A percentile compares a stretch with the other conserved stretches of the same genome.
phyloP scores from a whole-genome alignment of 1,139 yeast species.

The Kodamaea sp. region DNA sequence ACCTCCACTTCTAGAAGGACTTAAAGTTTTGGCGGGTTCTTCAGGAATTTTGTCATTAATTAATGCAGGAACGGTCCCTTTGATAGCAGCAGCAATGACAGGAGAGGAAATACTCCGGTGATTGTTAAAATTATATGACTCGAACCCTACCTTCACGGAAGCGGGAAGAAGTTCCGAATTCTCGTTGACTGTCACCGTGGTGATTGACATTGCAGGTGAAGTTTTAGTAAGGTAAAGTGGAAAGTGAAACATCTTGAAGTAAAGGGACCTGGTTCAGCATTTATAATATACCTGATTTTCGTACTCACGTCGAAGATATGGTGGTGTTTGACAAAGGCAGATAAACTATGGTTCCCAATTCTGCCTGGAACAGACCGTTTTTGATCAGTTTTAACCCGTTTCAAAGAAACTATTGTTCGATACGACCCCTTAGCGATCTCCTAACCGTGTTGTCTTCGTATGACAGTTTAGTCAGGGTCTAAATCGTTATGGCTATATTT shows the following conservation, averaged over 20 bases:
- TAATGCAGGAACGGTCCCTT: neutral
- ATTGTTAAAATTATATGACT: neutral
- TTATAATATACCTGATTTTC: too few relatives aligned
- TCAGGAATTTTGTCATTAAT: neutral
- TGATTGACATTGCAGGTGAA: slow-evolving; percentile 2
- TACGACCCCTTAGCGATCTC: too few relatives aligned
- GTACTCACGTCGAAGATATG: too few relatives aligned
- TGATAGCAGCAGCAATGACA: slow-evolving; percentile 3
- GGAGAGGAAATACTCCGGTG: neutral
- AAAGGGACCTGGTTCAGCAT: too few relatives aligned
- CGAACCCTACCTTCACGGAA: neutral
- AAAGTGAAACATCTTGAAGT: neutral
- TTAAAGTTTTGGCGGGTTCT: neutral
- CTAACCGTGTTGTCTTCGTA: too few relatives aligned
- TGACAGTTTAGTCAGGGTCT: too few relatives aligned
- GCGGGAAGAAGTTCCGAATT: neutral
- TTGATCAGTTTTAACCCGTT: too few relatives aligned
- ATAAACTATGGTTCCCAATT: too few relatives aligned
- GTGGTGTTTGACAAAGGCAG: too few relatives aligned
- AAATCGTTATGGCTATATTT: too few relatives aligned
- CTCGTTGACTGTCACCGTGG: slow-evolving; percentile 1
- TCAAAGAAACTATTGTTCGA: too few relatives aligned
- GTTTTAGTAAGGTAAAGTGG: neutral
- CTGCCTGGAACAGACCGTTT: too few relatives aligned
- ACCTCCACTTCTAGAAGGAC: neutral